Evolutionary conservation across 495 filamentous ascomycete species (phyloP).

Genomic region (Tetracladium setigerum): DNA sequence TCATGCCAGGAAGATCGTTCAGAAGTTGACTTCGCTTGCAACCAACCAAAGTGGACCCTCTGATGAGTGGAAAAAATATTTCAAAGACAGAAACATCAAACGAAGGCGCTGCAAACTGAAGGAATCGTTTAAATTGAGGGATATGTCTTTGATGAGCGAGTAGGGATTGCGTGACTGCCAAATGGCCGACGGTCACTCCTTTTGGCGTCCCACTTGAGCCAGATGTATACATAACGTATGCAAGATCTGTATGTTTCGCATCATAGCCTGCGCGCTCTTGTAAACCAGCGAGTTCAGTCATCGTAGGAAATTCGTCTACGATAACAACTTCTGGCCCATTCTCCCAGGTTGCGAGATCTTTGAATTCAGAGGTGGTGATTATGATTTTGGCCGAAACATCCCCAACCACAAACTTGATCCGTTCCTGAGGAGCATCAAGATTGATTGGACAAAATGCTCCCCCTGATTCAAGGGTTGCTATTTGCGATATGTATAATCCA

Average conservation of each 20-base stretch:
- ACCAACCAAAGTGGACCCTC: constrained; percentile 62
- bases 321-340: constrained; percentile 23
- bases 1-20: constrained; percentile 56
- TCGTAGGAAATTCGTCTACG: constrained; percentile 17
- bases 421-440: constrained; percentile 61
- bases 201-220: constrained; percentile 87
- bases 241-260: constrained; percentile 37
- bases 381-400: constrained; percentile 57
- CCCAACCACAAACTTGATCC: constrained; percentile 62
- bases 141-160: constrained; percentile 71
- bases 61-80: constrained; percentile 72
- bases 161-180: constrained; percentile 65
- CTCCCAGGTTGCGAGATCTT: constrained; percentile 24
- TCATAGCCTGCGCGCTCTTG: not conserved
- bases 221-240: constrained; percentile 89
- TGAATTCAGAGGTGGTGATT: constrained; percentile 37
- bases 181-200: constrained; percentile 72
- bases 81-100: constrained; percentile 89
- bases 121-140: constrained; percentile 63
- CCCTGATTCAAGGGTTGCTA: constrained; percentile 70
- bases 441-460: constrained; percentile 74
- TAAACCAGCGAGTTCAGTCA: not conserved
- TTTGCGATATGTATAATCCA: constrained; percentile 60
- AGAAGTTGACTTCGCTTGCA: constrained; percentile 57
- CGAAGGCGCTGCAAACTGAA: constrained; percentile 81